phyloP scores from a whole-genome alignment of 768 basidiomycete genomes.

The Sarcodon sp. region DNA sequence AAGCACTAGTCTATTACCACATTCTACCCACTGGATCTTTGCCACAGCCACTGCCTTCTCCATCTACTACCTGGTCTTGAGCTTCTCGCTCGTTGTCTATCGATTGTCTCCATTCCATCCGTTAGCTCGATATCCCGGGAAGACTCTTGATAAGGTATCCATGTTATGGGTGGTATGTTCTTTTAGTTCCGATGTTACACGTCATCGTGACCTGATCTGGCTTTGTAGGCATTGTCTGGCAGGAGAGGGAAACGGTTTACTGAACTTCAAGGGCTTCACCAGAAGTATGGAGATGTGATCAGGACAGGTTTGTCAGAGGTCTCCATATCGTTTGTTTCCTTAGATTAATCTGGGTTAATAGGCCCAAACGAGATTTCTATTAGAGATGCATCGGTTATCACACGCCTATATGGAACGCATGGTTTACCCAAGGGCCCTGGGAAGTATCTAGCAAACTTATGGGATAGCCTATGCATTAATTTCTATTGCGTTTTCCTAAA shows the following conservation, averaged over 20 bases:
- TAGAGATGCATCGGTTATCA: conserved; percentile 2
- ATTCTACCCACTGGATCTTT: not conserved
- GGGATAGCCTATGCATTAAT: not conserved
- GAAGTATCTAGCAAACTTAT: not conserved
- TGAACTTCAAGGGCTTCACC: conserved; percentile 10
- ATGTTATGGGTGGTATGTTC: conserved; percentile 3
- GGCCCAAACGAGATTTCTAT: conserved; percentile 7
- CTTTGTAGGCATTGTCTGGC: conserved; percentile 2
- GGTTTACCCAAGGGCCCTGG: conserved; percentile 5
- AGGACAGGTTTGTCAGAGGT: conserved; percentile 6
- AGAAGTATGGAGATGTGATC: conserved; percentile 11
- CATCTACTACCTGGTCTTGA: conserved; percentile 6
- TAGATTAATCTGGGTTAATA: not conserved
- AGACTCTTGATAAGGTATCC: conserved; percentile 6
- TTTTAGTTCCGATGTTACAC: not conserved
- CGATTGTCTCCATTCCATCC: conserved; percentile 13
- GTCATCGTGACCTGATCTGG: not conserved
- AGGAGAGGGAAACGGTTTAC: conserved; percentile 8
- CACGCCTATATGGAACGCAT: conserved; percentile 1
- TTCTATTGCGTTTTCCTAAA: not conserved
- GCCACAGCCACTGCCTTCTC: not conserved
- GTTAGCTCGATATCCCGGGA: conserved; percentile 10
- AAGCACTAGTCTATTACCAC: not conserved
- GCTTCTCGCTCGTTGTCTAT: conserved; percentile 6
- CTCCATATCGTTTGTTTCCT: not conserved